phyloP scores from a whole-genome alignment of 805 yeast genomes.

The Starmerella gropengiesseri region DNA sequence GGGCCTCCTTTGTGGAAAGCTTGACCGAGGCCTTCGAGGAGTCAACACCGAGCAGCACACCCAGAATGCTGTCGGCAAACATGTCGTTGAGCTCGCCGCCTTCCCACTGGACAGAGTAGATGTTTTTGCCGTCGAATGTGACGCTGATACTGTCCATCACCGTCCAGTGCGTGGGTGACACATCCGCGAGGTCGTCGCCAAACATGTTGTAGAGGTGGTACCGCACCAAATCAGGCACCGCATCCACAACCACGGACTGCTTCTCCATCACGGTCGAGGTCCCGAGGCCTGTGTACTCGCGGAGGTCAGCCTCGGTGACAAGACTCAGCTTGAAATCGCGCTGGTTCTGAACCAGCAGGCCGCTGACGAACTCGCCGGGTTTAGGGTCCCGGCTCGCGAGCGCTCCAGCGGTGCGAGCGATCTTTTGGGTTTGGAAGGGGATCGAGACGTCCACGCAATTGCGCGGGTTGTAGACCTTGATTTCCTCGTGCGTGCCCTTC shows the following conservation, averaged over 20 bases:
- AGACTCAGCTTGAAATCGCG: constrained; percentile 81
- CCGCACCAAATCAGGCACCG: constrained; percentile 64
- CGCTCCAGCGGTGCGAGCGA: constrained; percentile 64
- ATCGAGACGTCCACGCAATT: constrained; percentile 73
- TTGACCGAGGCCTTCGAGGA: constrained; percentile 93
- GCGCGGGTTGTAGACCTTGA: constrained; percentile 81
- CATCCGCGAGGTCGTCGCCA: constrained; percentile 52
- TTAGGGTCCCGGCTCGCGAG: constrained; percentile 32
- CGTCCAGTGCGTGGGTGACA: constrained; percentile 27
- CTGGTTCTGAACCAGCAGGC: constrained; percentile 62
- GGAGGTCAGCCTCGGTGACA: constrained; percentile 73
- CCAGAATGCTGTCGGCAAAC: constrained; percentile 86
- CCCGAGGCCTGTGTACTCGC: constrained; percentile 78
- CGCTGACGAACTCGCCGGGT: constrained; percentile 48
- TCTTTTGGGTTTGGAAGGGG: constrained; percentile 68
- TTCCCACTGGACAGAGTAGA: constrained; percentile 75
- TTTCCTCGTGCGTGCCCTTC: constrained; percentile 80
- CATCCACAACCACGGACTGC: constrained; percentile 67
- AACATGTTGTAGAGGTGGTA: constrained; percentile 96
- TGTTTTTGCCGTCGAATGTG: constrained; percentile 36
- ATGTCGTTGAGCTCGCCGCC: constrained; percentile 85
- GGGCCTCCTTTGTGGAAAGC: constrained; percentile 45
- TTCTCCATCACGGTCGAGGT: constrained; percentile 76
- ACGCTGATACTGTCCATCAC: constrained; percentile 57
- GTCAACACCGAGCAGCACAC: constrained; percentile 82